Base-by-base conservation (phyloP, 2,329 filamentous ascomycete genomes). In the Fusarium sp. region DNA sequence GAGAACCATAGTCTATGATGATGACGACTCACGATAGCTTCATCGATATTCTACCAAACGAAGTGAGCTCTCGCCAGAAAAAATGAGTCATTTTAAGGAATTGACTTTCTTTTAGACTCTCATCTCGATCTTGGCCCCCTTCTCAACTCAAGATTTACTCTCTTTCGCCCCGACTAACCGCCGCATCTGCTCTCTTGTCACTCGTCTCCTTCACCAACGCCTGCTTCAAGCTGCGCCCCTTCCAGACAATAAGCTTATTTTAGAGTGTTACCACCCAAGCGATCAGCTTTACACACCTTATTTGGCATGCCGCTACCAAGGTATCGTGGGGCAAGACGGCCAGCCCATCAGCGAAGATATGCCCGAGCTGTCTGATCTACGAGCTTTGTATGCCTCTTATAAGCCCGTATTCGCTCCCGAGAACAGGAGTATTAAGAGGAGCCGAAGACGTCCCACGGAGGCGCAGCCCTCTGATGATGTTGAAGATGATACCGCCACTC, bases 191-290 rank as follows among this genome's bases (percentile, higher is more conserved):
- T 88, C 85, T 45, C 79, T 93, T 45, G 86, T 92, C 64, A 82
- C 91, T 9, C 88, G 89, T 33, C 87, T 94, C 49, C 82, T 94
- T 13, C 89, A 93, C 72, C 86, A 88, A 55, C 90, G 93, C 39
- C 85, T 94, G 5, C 82, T 91, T 6, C 70, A 77, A 26, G 60
- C 74, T 22, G 74, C 78, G 6, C 69, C 75, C 11, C 68, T 79
- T 14, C 78, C 80, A 9, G 73, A 77, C 5, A 76, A 94, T 78
- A 89, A 91, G 61, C 83, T 96, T 44, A 89, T 95, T 42, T 88
- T 97, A 47, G 93, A 96, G 83, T 94, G 92, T 80, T 95, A 93
- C 78, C 93, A 93, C 72, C 94, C 93, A 0, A 90, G 87, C 71
- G 90, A 88, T 31, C 92, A 91, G 80, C 85, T 92, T 56, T 91